A percentile compares a stretch with the other conserved stretches of the same genome.
phyloP scores from a whole-genome alignment of 495 filamentous ascomycete genomes.

The Chaetomium tenue region DNA sequence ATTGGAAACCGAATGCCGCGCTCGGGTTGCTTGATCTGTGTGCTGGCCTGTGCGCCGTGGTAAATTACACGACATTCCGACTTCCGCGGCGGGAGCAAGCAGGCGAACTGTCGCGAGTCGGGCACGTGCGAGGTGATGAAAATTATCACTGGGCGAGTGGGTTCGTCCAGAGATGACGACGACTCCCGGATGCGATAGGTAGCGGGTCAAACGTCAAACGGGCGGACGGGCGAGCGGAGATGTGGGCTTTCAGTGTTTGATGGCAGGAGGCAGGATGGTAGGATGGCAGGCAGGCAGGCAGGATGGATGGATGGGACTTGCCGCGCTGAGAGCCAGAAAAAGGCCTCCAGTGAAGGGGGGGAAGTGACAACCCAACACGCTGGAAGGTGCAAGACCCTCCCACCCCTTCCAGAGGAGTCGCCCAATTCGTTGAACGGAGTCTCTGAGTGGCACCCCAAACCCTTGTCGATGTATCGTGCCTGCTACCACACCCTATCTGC shows the following conservation, averaged over 20 bases:
- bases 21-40: not conserved
- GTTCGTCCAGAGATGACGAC: not conserved
- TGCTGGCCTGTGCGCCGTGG: slow-evolving; percentile 7
- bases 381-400: not conserved
- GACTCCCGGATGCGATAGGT: not conserved
- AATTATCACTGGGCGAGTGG: not conserved
- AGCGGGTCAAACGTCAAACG: too few species aligned
- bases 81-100: not conserved
- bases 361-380: not conserved
- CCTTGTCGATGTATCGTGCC: slow-evolving; percentile 27
- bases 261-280: too few species aligned
- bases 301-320: slow-evolving; percentile 5
- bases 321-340: slow-evolving; percentile 24
- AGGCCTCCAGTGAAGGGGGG: slow-evolving; percentile 12
- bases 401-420: not conserved
- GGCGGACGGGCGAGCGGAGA: slow-evolving; percentile 7
- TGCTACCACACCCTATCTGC: slow-evolving; percentile 28
- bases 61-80: not conserved
- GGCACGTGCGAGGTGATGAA: not conserved
- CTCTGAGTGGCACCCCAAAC: slow-evolving; percentile 24
- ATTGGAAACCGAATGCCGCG: slow-evolving; percentile 24
- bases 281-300: too few species aligned
- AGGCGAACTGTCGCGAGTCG: not conserved
- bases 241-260: not conserved
- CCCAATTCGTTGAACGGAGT: not conserved